Base-by-base conservation (phyloP, 148 eudicot genomes). In the Bassia scoparia region DNA sequence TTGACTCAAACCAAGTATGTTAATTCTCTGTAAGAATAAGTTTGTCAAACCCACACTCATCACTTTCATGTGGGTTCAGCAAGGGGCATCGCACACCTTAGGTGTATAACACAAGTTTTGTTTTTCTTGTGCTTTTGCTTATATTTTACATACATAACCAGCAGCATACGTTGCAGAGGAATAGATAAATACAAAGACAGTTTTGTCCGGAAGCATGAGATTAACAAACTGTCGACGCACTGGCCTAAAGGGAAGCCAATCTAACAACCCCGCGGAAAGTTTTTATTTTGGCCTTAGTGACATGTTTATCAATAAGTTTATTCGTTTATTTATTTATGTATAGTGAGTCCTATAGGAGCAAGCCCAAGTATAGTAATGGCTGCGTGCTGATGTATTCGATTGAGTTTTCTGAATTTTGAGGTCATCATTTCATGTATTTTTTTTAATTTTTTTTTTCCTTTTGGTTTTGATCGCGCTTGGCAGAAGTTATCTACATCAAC, bases 181-280 rank as follows among this genome's bases (percentile, higher is more conserved):
- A 71, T 50, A 69, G 30, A 68, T 64, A 24, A 83, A 80, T 31
- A 75, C 81, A 34, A 78, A 88, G 70, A 76, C 85, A 14, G 52
- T 81, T 33, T 67, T 79, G 38, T 60, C 77, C 7, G 81, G 73
- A n/a, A 29, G 82, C 75, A 72, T 24, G 96, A 87, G 46, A 73
- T 69, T 67, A 81, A 78, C 74, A 84, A 50, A 68, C 61, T 81
- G 44, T 63, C 87, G 64, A 72, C 74, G 80, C 75, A n/a, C 84
- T 17, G 85, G 87, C 20, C 52, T 81, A 44, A 87, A 86, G 67
- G 84, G 97, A 83, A 94, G 97, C 83, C 85, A 88, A 50, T 94
- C 98, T 44, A 84, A 84, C n/a, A n/a, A 35, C 95, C 98, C 29
- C 96, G 90, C 9, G 96, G 96, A 33, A 89, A 83, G 62, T 85